Base-by-base conservation (phyloP, 306 rosid genomes). In the Senna siamea region DNA sequence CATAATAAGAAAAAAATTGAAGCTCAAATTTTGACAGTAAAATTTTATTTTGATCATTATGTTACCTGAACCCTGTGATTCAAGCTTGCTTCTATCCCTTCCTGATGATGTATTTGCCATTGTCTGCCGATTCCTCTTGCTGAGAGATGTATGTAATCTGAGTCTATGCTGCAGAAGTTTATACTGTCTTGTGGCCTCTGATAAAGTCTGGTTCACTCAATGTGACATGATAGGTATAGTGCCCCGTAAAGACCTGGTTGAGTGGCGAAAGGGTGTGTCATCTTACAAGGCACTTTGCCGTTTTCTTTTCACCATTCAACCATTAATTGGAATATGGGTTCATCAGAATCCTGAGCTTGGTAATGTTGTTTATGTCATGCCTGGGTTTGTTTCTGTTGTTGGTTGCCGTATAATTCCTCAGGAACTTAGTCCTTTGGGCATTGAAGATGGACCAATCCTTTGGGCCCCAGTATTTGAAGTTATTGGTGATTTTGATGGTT, bases 301-400 rank as follows among this genome's bases (percentile, higher is more conserved):
- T 57, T 93, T 93, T 75, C 90, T 93, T 57, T 11, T 14, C 32
- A 75, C 76, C 20, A 82, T 89, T 72, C 57, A 70, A 73, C 96
- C 98, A 0, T 55, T 93, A 78, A 78, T 93, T 79, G 98, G 98
- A 43, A 89, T 93, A 32, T 93, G 98, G 98, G 98, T 90, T 85
- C 90, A 93, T 69, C 98, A 93, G 91, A 93, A 93, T 62, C 98
- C 98, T 0, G 97, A 93, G 89, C 92, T 93, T 6, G 98, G 98
- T 17, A 93, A 93, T 74, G 96, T 93, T 5, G 97, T 93, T 52
- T 93, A 89, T 75, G 97, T 89, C 67, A 85, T 93, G 90, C 98
- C 97, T 0, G 97, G 98, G 80, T 93, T 93, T 71, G 80, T 89
- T 51, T 93, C 98, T 10, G 89, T 86, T 78, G 91, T 89, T 78